Evolutionary conservation across 441 rosid genomes (phyloP).

Genomic region (Jatropha podagrica): DNA sequence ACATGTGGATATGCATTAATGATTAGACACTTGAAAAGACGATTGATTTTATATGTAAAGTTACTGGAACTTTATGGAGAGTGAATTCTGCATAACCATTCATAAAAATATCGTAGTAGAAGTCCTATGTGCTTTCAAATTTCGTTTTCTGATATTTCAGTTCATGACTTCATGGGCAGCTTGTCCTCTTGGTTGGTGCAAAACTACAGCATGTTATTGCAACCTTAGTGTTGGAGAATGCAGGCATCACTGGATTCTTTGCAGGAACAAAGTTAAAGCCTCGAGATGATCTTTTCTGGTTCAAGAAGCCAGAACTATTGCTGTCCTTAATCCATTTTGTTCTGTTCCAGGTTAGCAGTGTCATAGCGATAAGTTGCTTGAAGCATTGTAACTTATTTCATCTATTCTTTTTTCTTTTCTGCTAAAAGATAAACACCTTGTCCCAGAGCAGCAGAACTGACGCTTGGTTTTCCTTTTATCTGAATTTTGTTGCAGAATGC

Average conservation of each 20-base stretch:
- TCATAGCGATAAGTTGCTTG: conserved; percentile 8
- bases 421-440: background rate
- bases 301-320: conserved; percentile 53
- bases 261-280: conserved; percentile 68
- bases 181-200: conserved; percentile 78
- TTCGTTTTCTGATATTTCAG: conserved; percentile 17
- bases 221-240: conserved; percentile 68
- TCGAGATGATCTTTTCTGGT: conserved; percentile 86
- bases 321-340: conserved; percentile 73
- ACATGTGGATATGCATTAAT: background rate
- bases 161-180: conserved; percentile 39
- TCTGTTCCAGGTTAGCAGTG: conserved; percentile 64
- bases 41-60: background rate
- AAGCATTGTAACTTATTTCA: conserved; percentile 31
- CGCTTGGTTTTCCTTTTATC: conserved; percentile 17
- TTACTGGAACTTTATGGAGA: background rate
- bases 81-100: background rate
- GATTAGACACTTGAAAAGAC: background rate
- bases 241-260: conserved; percentile 54
- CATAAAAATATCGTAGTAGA: background rate
- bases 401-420: conserved; percentile 40
- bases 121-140: conserved; percentile 1
- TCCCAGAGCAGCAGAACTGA: conserved; percentile 18
- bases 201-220: conserved; percentile 82
- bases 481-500: conserved; percentile 34